Percentiles rank a stretch among this genome's conserved stretches.
Evolutionary conservation across 805 yeast species (phyloP).

Genomic region (Kodamaea hsintzibuensis): DNA sequence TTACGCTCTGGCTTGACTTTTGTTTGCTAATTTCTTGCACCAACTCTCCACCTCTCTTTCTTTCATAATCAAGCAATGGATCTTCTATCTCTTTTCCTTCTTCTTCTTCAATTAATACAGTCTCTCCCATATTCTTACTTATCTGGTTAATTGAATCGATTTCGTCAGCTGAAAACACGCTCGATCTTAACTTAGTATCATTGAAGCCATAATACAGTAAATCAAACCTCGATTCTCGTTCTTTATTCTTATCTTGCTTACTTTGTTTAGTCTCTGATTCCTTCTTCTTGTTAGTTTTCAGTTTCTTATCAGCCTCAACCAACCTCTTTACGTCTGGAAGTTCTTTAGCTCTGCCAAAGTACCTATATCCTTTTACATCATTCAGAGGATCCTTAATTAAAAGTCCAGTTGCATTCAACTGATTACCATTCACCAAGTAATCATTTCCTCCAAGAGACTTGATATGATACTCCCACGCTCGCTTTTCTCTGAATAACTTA

Average conservation of each 20-base stretch:
- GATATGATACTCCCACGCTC: constrained; percentile 79
- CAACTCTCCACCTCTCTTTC: constrained; percentile 22
- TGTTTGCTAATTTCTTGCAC: constrained; percentile 10
- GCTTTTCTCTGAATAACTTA: constrained; percentile 61
- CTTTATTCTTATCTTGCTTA: constrained; percentile 16
- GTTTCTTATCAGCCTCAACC: constrained; percentile 17
- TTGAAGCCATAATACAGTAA: constrained; percentile 9
- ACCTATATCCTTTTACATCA: constrained; percentile 55
- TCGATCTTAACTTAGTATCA: constrained; percentile 15
- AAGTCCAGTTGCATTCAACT: constrained; percentile 17
- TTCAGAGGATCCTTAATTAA: constrained; percentile 8
- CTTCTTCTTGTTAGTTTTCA: not conserved
- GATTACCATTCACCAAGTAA: constrained; percentile 39
- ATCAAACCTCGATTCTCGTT: not conserved
- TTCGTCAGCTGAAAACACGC: constrained; percentile 7
- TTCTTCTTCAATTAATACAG: not conserved
- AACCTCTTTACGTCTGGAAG: constrained; percentile 62
- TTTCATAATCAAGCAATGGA: constrained; percentile 30
- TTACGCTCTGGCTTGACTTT: constrained; percentile 8
- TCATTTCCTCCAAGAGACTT: constrained; percentile 73
- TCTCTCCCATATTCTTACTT: not conserved
- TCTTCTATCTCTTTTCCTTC: constrained; percentile 10
- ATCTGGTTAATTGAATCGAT: not conserved
- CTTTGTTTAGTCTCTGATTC: constrained; percentile 23
- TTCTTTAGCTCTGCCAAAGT: constrained; percentile 83